Base-by-base conservation (phyloP, 768 basidiomycete species). In the Brasilioporus rufonigricans region DNA sequence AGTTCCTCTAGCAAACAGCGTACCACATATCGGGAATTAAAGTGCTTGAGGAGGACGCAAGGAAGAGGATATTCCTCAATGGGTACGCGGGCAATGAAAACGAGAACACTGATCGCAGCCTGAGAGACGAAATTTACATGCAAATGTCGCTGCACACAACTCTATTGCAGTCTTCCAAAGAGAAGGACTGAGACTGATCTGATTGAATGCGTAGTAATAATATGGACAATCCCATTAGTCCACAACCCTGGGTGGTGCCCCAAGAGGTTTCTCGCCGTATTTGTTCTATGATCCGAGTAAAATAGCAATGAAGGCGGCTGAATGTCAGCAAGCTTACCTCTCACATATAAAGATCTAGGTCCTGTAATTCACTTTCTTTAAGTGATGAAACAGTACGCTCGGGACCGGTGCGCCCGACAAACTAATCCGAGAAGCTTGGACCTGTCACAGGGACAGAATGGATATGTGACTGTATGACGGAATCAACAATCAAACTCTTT, bases 361-460 rank as follows among this genome's bases (percentile, higher is more conserved):
- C 91, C 95, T 7, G 77, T 80, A 61, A 99, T 95, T 48, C 86
- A 80, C 57, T 78, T n/a, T n/a, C 27, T n/a, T n/a, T n/a, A n/a
- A n/a, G n/a, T n/a, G n/a, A n/a, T n/a, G 27, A 29, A 29, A 9
- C 27, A 29, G 27, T 29, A 29, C 9, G 6, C 82, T 29, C 9
- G 4, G 27, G 27, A 29, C 27, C 27, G 27, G 27, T 9, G 9
- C 9, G 27, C 27, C n/a, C n/a, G n/a, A n/a, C n/a, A n/a, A n/a
- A n/a, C 27, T 29, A 9, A 29, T 29, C 9, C 27, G 27, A 4
- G 9, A 9, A 29, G 9, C 27, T 9, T 29, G 27, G 9, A 4
- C 9, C 9, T 16, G 91, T 89, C n/a, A n/a, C n/a, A n/a, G 8
- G 93, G 94, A 59, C 95, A 78, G 77, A 95, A 9, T 29, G 27